phyloP scores from a whole-genome alignment of 2,329 filamentous ascomycete genomes.

The Rachicladosporium sp. region DNA sequence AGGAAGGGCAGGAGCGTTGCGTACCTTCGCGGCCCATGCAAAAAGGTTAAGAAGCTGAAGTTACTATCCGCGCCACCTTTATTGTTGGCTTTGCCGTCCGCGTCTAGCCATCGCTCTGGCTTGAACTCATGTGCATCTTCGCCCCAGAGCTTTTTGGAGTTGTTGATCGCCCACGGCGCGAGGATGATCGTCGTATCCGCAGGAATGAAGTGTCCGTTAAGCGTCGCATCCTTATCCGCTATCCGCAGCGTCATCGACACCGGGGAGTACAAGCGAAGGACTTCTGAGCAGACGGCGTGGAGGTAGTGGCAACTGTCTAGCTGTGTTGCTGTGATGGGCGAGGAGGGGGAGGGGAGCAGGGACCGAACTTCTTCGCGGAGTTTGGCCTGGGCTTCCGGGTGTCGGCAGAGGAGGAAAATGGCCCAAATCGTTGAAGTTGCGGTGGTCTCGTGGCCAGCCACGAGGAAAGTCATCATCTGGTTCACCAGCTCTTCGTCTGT shows the following conservation, averaged over 20 bases:
- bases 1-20: too few species aligned
- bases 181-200: conserved; percentile 59
- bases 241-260: conserved; percentile 60
- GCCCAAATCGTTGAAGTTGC: conserved; percentile 35
- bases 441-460: conserved; percentile 52
- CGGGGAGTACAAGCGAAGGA: conserved; percentile 60
- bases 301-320: conserved; percentile 69
- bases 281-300: conserved; percentile 66
- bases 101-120: conserved; percentile 61
- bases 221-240: conserved; percentile 50
- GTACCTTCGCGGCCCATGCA: conserved; percentile 59
- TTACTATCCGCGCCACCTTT: conserved; percentile 64
- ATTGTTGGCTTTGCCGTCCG: conserved; percentile 41
- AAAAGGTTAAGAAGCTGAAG: conserved; percentile 67
- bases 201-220: conserved; percentile 54
- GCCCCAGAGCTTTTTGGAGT: conserved; percentile 60
- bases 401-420: conserved; percentile 38
- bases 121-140: conserved; percentile 61
- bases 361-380: conserved; percentile 40
- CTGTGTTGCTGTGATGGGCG: conserved; percentile 39
- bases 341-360: conserved; percentile 32
- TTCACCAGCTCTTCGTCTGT: conserved; percentile 69
- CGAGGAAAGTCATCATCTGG: conserved; percentile 60
- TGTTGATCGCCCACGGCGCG: conserved; percentile 56
- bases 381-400: conserved; percentile 36